These are phyloP conservation scores for Aureoboletus auriporus DNA, from an alignment of 768 basidiomycete species.

Conservation along the genomic window DNA sequence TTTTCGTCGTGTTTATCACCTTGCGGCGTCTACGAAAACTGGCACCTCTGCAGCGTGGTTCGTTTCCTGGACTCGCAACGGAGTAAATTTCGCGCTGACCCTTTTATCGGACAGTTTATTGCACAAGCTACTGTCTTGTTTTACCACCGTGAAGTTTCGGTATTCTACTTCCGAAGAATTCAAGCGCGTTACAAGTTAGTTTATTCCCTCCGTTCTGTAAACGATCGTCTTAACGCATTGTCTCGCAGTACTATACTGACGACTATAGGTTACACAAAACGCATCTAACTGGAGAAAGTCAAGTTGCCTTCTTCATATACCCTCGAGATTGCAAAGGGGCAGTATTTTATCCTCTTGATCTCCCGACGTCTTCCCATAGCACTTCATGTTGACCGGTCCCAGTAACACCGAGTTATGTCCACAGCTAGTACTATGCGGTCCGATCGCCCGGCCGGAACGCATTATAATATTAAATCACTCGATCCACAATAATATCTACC, in stretches of 20 bases:
- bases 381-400: too few species aligned
- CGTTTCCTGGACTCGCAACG: neutral
- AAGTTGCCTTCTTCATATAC: neutral
- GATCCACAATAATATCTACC: neutral
- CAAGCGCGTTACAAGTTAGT: neutral
- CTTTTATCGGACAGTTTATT: slow-evolving; percentile 2
- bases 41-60: slow-evolving; percentile 8
- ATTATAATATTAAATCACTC: neutral
- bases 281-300: neutral
- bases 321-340: neutral
- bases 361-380: too few species aligned
- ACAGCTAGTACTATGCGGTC: neutral
- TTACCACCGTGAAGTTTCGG: slow-evolving; percentile 1
- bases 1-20: slow-evolving; percentile 4
- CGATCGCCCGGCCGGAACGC: neutral
- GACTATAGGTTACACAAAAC: neutral
- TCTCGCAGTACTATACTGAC: slow-evolving; percentile 8
- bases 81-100: neutral
- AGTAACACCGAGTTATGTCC: neutral
- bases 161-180: neutral
- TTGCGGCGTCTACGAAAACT: slow-evolving; percentile 1
- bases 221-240: neutral
- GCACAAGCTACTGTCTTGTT: neutral
- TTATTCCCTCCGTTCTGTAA: neutral
- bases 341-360: neutral